A percentile compares a stretch with the other conserved stretches of the same genome.
phyloP scores from a whole-genome alignment of 1,139 yeast genomes.

The Arxiozyma slooffiae region DNA sequence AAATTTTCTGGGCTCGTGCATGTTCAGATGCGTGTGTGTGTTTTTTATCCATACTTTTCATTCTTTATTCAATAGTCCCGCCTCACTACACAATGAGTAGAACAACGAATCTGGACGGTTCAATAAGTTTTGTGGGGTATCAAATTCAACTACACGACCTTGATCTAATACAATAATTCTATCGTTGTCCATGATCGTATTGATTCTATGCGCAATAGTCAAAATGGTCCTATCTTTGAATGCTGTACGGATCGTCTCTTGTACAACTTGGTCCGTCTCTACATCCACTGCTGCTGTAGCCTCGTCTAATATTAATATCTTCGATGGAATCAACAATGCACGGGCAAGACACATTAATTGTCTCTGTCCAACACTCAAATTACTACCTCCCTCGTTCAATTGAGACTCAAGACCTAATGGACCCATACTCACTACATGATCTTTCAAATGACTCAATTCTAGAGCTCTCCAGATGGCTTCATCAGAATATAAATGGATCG shows the following conservation, averaged over 20 bases:
- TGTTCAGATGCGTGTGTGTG: too few relatives aligned
- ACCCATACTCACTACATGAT: conserved; percentile 58
- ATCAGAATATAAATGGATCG: conserved; percentile 58
- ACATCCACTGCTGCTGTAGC: conserved; percentile 98
- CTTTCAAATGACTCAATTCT: conserved; percentile 74
- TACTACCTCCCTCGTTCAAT: conserved; percentile 75
- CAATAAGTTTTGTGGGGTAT: conserved; percentile 61
- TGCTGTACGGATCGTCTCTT: conserved; percentile 75
- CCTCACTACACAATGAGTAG: conserved; percentile 63
- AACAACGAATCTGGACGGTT: conserved; percentile 61
- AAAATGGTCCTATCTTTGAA: conserved; percentile 82
- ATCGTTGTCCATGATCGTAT: conserved; percentile 88
- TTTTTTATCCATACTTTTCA: too few relatives aligned
- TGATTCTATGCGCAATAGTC: conserved; percentile 90
- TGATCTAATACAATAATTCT: conserved; percentile 75
- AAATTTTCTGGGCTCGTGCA: too few relatives aligned
- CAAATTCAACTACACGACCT: conserved; percentile 83
- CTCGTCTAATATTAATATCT: conserved; percentile 78
- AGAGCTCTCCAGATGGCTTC: conserved; percentile 79
- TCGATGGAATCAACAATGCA: conserved; percentile 71
- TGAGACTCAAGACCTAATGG: conserved; percentile 43
- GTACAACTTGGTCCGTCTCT: conserved; percentile 80
- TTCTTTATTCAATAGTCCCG: conserved; percentile 18
- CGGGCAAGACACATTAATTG: conserved; percentile 88
- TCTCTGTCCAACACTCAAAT: conserved; percentile 83